phyloP scores from a whole-genome alignment of 331 rosid genomes.

The Stylosanthes scabra region DNA sequence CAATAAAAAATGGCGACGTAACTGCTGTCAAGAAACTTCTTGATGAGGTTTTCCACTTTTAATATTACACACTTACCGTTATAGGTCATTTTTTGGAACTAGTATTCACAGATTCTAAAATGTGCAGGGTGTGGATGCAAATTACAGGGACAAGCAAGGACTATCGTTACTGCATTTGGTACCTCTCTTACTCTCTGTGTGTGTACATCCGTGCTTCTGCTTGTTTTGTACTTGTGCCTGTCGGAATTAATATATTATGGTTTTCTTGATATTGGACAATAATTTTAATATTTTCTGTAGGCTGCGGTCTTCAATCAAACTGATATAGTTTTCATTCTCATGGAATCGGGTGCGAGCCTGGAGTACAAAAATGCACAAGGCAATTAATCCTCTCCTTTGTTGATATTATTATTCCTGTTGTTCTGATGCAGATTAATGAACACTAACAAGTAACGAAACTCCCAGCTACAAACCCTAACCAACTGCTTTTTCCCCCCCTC shows the following conservation, averaged over 20 bases:
- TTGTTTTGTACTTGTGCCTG: constrained; percentile 8
- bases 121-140: constrained; percentile 94
- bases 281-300: constrained; percentile 54
- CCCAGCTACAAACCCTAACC: constrained; percentile 31
- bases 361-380: constrained; percentile 94
- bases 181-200: constrained; percentile 33
- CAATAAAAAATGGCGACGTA: constrained; percentile 86
- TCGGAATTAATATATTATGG: constrained; percentile 6
- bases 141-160: constrained; percentile 94
- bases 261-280: constrained; percentile 33
- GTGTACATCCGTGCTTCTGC: neutral
- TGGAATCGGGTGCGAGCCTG: constrained; percentile 91
- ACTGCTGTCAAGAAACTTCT: constrained; percentile 90
- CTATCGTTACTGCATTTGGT: constrained; percentile 92
- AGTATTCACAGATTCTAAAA: constrained; percentile 42
- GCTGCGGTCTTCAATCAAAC: constrained; percentile 97
- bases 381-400: constrained; percentile 42
- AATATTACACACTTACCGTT: constrained; percentile 15
- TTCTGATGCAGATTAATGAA: too few relatives aligned
- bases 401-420: constrained; percentile 22
- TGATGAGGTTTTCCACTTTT: constrained; percentile 59
- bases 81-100: constrained; percentile 5
- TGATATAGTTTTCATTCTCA: constrained; percentile 88
- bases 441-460: neutral
- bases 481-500: constrained; percentile 27